A percentile compares a stretch with the other conserved stretches of the same genome.
phyloP scores from a whole-genome alignment of 1,284 basidiomycete species.

The Pseudozyma tsukubaensis region DNA sequence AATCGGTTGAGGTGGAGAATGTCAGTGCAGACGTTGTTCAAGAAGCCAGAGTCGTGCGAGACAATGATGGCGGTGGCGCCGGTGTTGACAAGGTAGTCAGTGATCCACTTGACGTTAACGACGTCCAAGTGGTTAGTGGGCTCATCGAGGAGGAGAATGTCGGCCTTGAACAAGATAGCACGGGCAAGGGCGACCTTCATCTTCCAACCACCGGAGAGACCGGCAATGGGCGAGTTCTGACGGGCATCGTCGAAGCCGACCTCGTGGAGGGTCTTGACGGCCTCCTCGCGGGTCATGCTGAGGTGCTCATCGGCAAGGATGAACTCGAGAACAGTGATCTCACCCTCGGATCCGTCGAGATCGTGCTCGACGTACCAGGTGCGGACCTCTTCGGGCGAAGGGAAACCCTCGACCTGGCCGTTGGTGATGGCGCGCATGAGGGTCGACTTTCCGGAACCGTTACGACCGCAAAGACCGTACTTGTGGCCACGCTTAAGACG shows the following conservation, averaged over 20 bases:
- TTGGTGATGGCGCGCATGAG: constrained; percentile 69
- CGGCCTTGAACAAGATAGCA: constrained; percentile 69
- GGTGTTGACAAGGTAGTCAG: constrained; percentile 64
- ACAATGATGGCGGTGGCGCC: constrained; percentile 68
- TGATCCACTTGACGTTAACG: constrained; percentile 69
- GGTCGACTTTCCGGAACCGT: constrained; percentile 69
- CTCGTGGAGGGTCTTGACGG: constrained; percentile 61
- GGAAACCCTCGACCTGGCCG: constrained; percentile 69
- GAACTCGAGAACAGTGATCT: constrained; percentile 67
- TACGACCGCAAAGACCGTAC: constrained; percentile 69
- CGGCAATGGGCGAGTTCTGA: constrained; percentile 66
- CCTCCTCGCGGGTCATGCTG: constrained; percentile 60
- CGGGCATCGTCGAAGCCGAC: constrained; percentile 68
- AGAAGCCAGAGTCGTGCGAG: constrained; percentile 69
- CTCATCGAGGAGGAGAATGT: constrained; percentile 68
- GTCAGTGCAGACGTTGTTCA: constrained; percentile 69
- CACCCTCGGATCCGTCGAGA: constrained; percentile 68
- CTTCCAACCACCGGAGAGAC: constrained; percentile 69
- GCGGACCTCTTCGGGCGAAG: constrained; percentile 68
- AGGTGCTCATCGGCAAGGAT: constrained; percentile 66
- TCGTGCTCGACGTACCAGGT: constrained; percentile 70
- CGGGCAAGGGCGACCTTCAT: constrained; percentile 69
- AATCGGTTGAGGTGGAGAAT: constrained; percentile 69
- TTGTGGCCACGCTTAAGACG: constrained; percentile 69
- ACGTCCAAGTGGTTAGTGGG: constrained; percentile 69